phyloP scores from a whole-genome alignment of 2,329 filamentous ascomycete species.

The Fusarium sp. region DNA sequence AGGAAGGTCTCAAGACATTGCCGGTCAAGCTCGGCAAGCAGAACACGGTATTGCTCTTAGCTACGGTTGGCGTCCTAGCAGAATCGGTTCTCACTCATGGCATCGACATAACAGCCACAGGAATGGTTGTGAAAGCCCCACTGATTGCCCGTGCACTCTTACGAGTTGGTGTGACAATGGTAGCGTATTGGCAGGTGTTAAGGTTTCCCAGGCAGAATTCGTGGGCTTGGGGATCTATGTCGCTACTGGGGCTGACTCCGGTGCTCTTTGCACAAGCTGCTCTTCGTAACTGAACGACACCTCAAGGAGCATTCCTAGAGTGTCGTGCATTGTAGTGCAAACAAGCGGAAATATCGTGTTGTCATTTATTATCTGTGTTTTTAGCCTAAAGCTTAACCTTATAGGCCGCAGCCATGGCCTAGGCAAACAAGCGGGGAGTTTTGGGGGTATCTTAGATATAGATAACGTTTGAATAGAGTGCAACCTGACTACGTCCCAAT shows the following conservation, averaged over 20 bases:
- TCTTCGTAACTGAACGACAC: neutral
- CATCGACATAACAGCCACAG: neutral
- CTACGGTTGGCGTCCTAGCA: neutral
- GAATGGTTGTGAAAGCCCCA: neutral
- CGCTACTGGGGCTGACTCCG: slow-evolving; percentile 2
- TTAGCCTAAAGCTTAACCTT: too few relatives aligned
- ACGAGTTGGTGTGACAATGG: slow-evolving; percentile 5
- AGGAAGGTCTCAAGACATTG: slow-evolving; percentile 7
- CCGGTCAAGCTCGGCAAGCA: slow-evolving; percentile 20
- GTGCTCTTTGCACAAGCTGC: slow-evolving; percentile 14
- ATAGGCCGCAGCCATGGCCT: too few relatives aligned
- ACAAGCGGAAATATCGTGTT: too few relatives aligned
- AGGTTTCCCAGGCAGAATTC: slow-evolving; percentile 5
- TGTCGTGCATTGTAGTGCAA: neutral
- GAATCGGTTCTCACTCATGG: slow-evolving; percentile 9
- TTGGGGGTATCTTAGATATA: too few relatives aligned
- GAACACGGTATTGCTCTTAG: neutral
- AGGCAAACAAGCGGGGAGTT: neutral
- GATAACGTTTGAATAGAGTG: too few relatives aligned
- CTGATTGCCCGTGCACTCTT: neutral
- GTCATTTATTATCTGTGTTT: too few relatives aligned
- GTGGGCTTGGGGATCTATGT: slow-evolving; percentile 20
- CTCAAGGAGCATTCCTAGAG: fast-evolving
- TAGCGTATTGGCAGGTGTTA: slow-evolving; percentile 11
- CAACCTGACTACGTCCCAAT: too few relatives aligned